Evolutionary conservation across 2,329 filamentous ascomycete genomes (phyloP).

Genomic region (Cercospora sp.): DNA sequence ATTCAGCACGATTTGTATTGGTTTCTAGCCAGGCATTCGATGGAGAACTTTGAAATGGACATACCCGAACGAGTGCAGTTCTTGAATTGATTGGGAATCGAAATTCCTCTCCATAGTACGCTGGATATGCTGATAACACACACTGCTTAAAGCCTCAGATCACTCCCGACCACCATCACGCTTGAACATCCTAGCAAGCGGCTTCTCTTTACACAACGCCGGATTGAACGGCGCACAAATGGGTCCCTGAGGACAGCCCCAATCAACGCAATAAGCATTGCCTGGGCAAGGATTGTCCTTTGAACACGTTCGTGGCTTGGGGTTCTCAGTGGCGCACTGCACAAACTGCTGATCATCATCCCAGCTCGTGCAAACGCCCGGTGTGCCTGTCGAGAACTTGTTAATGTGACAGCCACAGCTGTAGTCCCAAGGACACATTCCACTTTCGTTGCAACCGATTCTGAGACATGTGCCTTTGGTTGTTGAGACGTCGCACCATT

Average conservation of each 20-base stretch:
- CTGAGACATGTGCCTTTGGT: neutral
- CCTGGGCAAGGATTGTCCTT: neutral
- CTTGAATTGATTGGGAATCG: neutral
- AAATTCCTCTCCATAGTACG: neutral
- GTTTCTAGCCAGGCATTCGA: too few relatives aligned
- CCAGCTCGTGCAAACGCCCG: neutral
- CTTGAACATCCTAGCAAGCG: neutral
- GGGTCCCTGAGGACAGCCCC: neutral
- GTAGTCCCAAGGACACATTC: neutral
- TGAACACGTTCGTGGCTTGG: neutral
- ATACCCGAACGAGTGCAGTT: neutral
- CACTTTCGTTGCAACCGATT: neutral
- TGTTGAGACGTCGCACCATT: neutral
- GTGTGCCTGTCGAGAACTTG: neutral
- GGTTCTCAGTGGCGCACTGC: neutral
- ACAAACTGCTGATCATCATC: neutral
- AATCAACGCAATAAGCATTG: neutral
- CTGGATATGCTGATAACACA: neutral
- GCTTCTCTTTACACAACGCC: neutral
- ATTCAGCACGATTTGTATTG: neutral
- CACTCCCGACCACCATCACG: neutral
- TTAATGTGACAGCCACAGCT: neutral
- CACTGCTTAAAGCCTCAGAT: neutral
- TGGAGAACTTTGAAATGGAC: neutral
- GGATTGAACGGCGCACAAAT: neutral